Percentiles rank a stretch among this genome's conserved stretches.
phyloP scores from a whole-genome alignment of 257 asterid species.

The Lycium barbarum region DNA sequence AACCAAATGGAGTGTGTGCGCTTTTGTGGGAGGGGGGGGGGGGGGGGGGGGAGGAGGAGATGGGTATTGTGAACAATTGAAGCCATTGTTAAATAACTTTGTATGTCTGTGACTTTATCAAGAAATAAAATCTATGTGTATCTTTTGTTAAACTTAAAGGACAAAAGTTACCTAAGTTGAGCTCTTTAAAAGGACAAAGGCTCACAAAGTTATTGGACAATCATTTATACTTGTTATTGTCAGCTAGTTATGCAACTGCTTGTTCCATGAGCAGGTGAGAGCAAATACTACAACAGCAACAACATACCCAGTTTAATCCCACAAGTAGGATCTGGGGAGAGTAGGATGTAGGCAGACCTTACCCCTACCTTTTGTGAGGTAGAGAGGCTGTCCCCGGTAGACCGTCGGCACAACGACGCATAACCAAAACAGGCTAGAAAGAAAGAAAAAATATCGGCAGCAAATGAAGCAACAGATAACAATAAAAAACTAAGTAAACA shows the following conservation, averaged over 20 bases:
- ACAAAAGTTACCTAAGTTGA: neutral
- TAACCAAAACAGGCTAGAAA: too few species aligned
- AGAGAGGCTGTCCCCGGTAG: too few species aligned
- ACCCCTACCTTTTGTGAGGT: too few species aligned
- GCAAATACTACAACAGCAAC: neutral
- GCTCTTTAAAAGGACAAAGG: neutral
- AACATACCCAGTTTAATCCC: too few species aligned
- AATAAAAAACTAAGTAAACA: too few species aligned
- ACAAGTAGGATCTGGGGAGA: too few species aligned
- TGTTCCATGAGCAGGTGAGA: neutral
- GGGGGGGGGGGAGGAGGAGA: too few species aligned
- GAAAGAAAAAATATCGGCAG: too few species aligned
- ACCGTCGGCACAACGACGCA: too few species aligned
- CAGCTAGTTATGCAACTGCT: neutral
- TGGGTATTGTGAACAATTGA: neutral
- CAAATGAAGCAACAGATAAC: too few species aligned
- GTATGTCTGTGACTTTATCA: neutral
- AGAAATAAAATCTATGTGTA: neutral
- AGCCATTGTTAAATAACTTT: neutral
- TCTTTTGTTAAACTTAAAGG: neutral
- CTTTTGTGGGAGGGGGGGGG: too few species aligned
- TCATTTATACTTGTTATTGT: neutral
- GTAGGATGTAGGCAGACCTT: too few species aligned
- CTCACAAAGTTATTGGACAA: neutral
- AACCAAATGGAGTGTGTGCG: neutral